Percentiles rank a stretch among this genome's conserved stretches.
phyloP scores from a whole-genome alignment of 768 basidiomycete species.

The Mycena galopus region DNA sequence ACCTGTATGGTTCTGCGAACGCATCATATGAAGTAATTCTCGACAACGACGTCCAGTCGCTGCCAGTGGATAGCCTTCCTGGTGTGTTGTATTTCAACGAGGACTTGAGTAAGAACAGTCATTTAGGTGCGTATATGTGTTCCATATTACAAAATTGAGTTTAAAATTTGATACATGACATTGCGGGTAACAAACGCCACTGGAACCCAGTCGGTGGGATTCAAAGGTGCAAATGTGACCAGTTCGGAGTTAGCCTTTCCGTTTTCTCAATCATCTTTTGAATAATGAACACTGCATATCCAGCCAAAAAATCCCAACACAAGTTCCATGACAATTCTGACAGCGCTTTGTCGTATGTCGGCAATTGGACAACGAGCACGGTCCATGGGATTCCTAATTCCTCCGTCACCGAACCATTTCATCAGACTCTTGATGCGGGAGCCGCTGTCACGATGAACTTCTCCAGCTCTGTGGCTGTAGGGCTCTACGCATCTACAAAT shows the following conservation, averaged over 20 bases:
- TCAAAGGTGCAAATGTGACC: neutral
- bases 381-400: slow-evolving; percentile 21
- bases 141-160: too few relatives aligned
- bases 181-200: slow-evolving; percentile 5
- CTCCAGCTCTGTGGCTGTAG: slow-evolving; percentile 11
- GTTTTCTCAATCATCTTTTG: neutral
- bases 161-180: neutral
- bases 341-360: slow-evolving; percentile 11
- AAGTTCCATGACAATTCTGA: slow-evolving; percentile 23
- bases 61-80: neutral
- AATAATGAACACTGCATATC: neutral
- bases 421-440: slow-evolving; percentile 11
- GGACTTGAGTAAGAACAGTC: slow-evolving; percentile 7
- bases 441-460: slow-evolving; percentile 19
- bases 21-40: slow-evolving; percentile 13
- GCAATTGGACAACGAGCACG: slow-evolving; percentile 13
- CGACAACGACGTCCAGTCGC: slow-evolving; percentile 1
- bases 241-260: neutral
- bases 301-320: neutral
- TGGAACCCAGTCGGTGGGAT: neutral
- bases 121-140: neutral
- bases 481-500: slow-evolving; percentile 21
- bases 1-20: slow-evolving; percentile 20
- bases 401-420: slow-evolving; percentile 20
- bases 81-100: slow-evolving; percentile 18